phyloP scores from a whole-genome alignment of 257 asterid species.

The Solanum pinnatisectum region DNA sequence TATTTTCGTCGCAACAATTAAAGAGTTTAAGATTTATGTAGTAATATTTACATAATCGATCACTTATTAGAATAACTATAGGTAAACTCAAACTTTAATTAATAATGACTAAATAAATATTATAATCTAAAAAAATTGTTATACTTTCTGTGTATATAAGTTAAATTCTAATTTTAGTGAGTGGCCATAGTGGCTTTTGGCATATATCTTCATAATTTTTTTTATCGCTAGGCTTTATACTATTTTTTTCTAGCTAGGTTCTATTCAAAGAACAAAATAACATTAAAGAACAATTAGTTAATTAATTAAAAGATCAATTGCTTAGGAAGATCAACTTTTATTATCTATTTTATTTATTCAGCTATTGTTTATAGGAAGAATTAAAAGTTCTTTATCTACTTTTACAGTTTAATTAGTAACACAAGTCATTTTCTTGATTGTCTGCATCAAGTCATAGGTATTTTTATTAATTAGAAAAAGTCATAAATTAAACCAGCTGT shows the following conservation, averaged over 20 bases:
- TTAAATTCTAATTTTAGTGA: not conserved
- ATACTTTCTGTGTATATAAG: not conserved
- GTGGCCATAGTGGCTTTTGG: not conserved
- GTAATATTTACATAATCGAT: not conserved
- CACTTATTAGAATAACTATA: not conserved
- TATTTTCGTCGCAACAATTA: not conserved
- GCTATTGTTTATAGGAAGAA: not conserved
- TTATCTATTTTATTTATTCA: too few species aligned
- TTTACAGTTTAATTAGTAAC: not conserved
- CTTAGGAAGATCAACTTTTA: not conserved
- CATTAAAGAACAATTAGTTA: not conserved
- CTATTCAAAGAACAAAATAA: not conserved
- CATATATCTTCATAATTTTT: not conserved
- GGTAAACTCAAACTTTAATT: not conserved
- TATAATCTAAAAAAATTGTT: not conserved
- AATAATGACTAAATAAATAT: not conserved
- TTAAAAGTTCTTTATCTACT: not conserved
- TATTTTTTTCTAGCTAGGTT: not conserved
- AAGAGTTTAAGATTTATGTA: too few species aligned
- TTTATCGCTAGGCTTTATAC: not conserved
- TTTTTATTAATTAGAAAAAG: not conserved
- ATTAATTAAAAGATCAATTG: not conserved
- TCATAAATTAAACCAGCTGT: slow-evolving; percentile 35
- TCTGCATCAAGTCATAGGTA: slow-evolving; percentile 27
- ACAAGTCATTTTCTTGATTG: slow-evolving; percentile 26